These are phyloP conservation scores for Exophiala dermatitidis DNA, from an alignment of 2,329 filamentous ascomycete genomes.

Conservation along the genomic window DNA sequence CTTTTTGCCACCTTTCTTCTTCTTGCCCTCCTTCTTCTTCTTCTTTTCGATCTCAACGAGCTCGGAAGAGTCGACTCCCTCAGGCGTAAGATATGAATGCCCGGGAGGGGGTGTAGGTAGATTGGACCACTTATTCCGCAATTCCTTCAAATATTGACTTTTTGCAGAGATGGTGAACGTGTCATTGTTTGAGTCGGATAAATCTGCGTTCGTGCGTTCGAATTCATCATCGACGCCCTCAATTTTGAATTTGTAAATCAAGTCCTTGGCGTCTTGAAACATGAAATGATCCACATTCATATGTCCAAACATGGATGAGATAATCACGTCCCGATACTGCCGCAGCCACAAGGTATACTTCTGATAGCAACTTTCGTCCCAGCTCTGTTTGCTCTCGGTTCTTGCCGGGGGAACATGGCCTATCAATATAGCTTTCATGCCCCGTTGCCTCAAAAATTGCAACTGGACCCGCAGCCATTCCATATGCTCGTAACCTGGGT, in stretches of 20 bases:
- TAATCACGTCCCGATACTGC: slow-evolving; percentile 84
- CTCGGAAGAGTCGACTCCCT: neutral
- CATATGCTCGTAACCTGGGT: slow-evolving; percentile 90
- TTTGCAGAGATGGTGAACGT: slow-evolving; percentile 60
- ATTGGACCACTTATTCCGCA: slow-evolving; percentile 69
- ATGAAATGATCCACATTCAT: slow-evolving; percentile 99
- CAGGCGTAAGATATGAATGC: slow-evolving; percentile 16
- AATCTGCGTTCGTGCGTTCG: slow-evolving; percentile 15
- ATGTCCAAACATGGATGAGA: slow-evolving; percentile 75
- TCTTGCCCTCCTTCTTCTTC: slow-evolving; percentile 26
- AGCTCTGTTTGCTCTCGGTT: slow-evolving; percentile 74
- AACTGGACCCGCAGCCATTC: slow-evolving; percentile 92
- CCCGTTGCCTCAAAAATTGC: slow-evolving; percentile 68
- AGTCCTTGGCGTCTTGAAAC: slow-evolving; percentile 73
- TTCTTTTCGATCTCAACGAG: slow-evolving; percentile 11
- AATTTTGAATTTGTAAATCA: slow-evolving; percentile 43
- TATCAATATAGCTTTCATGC: slow-evolving; percentile 90
- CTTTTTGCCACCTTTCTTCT: slow-evolving; percentile 45
- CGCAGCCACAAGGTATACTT: slow-evolving; percentile 88
- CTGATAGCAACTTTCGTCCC: slow-evolving; percentile 98
- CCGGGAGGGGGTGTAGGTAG: slow-evolving; percentile 52
- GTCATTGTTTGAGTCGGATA: slow-evolving; percentile 29
- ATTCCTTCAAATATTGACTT: slow-evolving; percentile 69
- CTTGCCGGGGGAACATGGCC: slow-evolving; percentile 90
- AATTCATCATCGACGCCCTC: slow-evolving; percentile 42